A percentile compares a stretch with the other conserved stretches of the same genome.
phyloP scores from a whole-genome alignment of 495 filamentous ascomycete species.

The Xylaria venustula region DNA sequence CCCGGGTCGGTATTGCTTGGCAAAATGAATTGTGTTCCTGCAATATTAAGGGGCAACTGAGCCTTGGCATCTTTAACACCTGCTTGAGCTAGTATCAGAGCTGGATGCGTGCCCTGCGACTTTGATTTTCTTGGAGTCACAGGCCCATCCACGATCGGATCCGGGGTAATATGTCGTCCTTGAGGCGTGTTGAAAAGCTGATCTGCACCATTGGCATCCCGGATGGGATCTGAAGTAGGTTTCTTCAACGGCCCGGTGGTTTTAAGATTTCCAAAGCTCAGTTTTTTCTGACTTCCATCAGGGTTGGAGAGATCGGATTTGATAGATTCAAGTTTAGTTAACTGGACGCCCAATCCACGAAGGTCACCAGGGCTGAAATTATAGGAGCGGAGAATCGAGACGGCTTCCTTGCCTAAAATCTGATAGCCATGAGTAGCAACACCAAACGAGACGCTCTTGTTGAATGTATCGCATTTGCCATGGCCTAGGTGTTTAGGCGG shows the following conservation, averaged over 20 bases:
- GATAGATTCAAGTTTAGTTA: conserved; percentile 84
- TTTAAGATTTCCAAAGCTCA: conserved; percentile 37
- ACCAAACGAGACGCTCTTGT: conserved; percentile 79
- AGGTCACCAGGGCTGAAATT: conserved; percentile 87
- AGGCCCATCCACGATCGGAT: conserved; percentile 44
- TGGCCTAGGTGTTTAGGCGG: conserved; percentile 94
- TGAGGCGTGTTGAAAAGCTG: conserved; percentile 38
- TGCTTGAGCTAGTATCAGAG: conserved; percentile 52
- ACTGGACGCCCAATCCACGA: conserved; percentile 83
- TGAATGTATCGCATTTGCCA: conserved; percentile 90
- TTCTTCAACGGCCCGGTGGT: conserved; percentile 28
- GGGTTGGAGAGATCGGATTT: conserved; percentile 46
- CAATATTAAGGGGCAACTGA: conserved; percentile 68
- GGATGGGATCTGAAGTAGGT: conserved; percentile 21
- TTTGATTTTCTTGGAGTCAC: conserved; percentile 67
- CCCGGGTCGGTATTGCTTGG: conserved; percentile 74
- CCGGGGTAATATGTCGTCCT: conserved; percentile 40
- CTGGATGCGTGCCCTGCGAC: conserved; percentile 42
- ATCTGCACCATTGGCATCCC: conserved; percentile 14
- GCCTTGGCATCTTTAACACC: conserved; percentile 57
- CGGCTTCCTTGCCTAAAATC: conserved; percentile 71
- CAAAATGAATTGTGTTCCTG: conserved; percentile 85
- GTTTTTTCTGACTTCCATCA: conserved; percentile 63
- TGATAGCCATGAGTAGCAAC: conserved; percentile 74
- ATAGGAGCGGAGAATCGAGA: conserved; percentile 78